A percentile compares a stretch with the other conserved stretches of the same genome.
These are phyloP conservation scores for Dendrostoma leiphaemia DNA, from an alignment of 2,329 filamentous ascomycete species.

Conservation along the genomic window DNA sequence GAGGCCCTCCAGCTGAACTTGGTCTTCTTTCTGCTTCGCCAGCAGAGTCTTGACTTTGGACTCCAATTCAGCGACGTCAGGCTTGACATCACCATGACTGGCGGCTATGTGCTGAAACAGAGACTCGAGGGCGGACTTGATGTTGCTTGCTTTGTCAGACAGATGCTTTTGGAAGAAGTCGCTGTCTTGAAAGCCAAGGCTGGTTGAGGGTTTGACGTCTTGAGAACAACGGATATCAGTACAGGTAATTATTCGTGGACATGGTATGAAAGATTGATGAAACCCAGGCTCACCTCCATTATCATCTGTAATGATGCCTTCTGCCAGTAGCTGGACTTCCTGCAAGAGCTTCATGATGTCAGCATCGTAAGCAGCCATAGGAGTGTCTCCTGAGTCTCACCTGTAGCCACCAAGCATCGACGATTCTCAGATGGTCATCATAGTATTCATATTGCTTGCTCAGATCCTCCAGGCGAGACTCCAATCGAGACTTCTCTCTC, in stretches of 20 bases:
- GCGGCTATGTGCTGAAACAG: slow-evolving; percentile 60
- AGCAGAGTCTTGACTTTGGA: slow-evolving; percentile 71
- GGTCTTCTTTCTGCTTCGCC: slow-evolving; percentile 77
- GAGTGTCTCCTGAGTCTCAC: slow-evolving; percentile 52
- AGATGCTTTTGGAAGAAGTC: slow-evolving; percentile 81
- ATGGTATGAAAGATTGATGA: background rate
- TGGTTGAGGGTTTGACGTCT: slow-evolving; percentile 57
- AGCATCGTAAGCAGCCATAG: slow-evolving; percentile 21
- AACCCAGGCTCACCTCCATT: slow-evolving; percentile 36
- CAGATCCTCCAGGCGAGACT: slow-evolving; percentile 77
- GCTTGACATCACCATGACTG: slow-evolving; percentile 53
- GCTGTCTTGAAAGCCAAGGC: slow-evolving; percentile 60
- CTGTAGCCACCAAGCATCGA: slow-evolving; percentile 94
- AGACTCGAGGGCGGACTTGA: slow-evolving; percentile 70
- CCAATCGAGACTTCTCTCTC: slow-evolving; percentile 78
- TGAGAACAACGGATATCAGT: slow-evolving; percentile 22
- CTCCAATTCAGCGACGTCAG: slow-evolving; percentile 72
- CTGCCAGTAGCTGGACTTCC: slow-evolving; percentile 60
- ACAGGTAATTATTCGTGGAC: slow-evolving; percentile 8
- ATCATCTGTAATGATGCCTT: slow-evolving; percentile 45
- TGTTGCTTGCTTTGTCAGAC: slow-evolving; percentile 69
- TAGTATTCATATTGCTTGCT: slow-evolving; percentile 77
- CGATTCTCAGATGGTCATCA: slow-evolving; percentile 86
- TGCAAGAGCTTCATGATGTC: slow-evolving; percentile 53
- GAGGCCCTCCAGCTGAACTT: slow-evolving; percentile 72